A percentile compares a stretch with the other conserved stretches of the same genome.
These are phyloP conservation scores for Quercus parvula DNA, from an alignment of 306 rosid genomes.

Conservation along the genomic window DNA sequence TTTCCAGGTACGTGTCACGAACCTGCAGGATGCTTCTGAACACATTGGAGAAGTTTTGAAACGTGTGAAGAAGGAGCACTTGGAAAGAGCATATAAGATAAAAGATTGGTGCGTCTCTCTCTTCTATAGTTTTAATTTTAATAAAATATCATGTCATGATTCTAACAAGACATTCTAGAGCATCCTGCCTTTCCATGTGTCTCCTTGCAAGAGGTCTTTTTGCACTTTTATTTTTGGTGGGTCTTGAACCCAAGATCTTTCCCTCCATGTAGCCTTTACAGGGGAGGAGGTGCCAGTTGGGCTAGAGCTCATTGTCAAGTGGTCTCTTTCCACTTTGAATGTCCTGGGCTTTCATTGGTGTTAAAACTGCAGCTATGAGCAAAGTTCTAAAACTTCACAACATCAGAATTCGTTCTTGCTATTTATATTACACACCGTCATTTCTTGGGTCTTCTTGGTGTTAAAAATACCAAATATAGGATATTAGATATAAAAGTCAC, in stretches of 20 bases:
- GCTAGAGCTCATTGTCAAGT: too few relatives aligned
- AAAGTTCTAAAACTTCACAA: background rate
- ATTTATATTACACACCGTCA: background rate
- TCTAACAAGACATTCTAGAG: background rate
- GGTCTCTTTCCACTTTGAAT: background rate
- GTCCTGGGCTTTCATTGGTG: background rate
- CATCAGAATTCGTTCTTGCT: background rate
- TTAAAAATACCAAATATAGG: background rate
- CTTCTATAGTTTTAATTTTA: conserved; percentile 6
- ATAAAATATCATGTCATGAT: background rate
- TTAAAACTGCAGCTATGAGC: background rate
- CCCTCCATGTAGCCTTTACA: too few relatives aligned
- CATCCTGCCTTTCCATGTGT: background rate
- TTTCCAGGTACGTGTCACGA: conserved; percentile 89
- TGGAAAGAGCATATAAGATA: conserved; percentile 86
- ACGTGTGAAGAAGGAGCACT: conserved; percentile 86
- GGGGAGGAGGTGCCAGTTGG: too few relatives aligned
- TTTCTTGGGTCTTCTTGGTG: background rate
- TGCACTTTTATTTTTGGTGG: too few relatives aligned
- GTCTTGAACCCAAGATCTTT: too few relatives aligned
- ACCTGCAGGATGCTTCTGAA: conserved; percentile 87
- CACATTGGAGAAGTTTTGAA: conserved; percentile 93
- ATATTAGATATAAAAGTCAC: background rate
- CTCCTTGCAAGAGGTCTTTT: background rate
- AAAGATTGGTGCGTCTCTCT: conserved; percentile 55